Evolutionary conservation across 495 filamentous ascomycete species (phyloP).

Genomic region (Recurvomyces mirabilis): DNA sequence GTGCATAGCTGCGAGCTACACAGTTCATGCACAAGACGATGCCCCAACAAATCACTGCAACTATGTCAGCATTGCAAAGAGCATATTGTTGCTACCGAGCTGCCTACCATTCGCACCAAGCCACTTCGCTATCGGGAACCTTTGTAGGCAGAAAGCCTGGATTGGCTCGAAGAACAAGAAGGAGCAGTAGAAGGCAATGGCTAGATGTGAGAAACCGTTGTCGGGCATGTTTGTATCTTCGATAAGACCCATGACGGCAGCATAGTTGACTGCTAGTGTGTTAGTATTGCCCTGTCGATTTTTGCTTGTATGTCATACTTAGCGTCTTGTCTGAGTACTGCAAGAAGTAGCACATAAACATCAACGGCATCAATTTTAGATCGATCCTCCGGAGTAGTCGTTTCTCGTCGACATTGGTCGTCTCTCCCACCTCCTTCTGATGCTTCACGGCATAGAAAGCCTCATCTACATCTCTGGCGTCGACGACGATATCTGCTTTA

Average conservation of each 20-base stretch:
- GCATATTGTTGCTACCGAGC: no score
- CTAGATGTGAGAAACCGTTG: constrained; percentile 4
- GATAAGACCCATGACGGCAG: constrained; percentile 15
- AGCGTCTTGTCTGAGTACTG: constrained; percentile 24
- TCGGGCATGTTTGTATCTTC: constrained; percentile 15
- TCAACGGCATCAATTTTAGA: constrained; percentile 20
- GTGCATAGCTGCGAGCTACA: constrained; percentile 37
- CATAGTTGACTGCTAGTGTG: constrained; percentile 9
- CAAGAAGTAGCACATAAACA: constrained; percentile 22
- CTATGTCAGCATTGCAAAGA: no score
- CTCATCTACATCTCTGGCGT: no score
- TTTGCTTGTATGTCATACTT: constrained; percentile 5
- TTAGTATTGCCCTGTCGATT: neutral
- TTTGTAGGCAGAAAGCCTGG: constrained; percentile 15
- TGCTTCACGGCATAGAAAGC: no score
- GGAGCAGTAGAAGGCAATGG: constrained; percentile 14
- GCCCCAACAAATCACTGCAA: constrained; percentile 10
- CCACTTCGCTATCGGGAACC: constrained; percentile 14
- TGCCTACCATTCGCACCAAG: constrained; percentile 2
- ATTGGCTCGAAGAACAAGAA: constrained; percentile 14
- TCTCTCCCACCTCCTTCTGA: no score
- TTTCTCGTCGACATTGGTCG: constrained; percentile 6
- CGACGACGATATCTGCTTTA: no score
- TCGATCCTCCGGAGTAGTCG: constrained; percentile 20
- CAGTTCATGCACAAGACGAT: constrained; percentile 37